Evolutionary conservation across 495 filamentous ascomycete genomes (phyloP).

Genomic region (Penicillium subrubescens): DNA sequence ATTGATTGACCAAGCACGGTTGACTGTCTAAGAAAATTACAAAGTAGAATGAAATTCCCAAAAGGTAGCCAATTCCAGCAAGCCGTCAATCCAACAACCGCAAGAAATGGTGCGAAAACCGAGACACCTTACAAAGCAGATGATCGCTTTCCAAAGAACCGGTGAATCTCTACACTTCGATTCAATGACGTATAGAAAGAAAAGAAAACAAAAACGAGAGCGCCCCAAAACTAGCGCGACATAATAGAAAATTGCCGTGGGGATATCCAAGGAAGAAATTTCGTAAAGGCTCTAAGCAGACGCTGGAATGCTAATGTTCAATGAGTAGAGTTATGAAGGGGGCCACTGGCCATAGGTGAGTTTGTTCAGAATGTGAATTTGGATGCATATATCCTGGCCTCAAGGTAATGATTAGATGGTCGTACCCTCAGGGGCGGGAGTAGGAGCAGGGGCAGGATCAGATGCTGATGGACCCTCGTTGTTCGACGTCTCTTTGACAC

Average conservation of each 20-base stretch:
- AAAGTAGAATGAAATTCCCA: background rate
- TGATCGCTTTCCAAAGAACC: background rate
- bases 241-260: constrained; percentile 27
- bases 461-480: constrained; percentile 12
- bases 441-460: constrained; percentile 21
- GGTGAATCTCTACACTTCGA: constrained; percentile 9
- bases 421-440: constrained; percentile 24
- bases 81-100: background rate
- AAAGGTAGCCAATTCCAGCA: background rate
- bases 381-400: constrained; percentile 1
- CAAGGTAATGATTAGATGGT: constrained; percentile 16
- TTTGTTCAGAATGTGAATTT: constrained; percentile 3
- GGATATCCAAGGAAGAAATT: constrained; percentile 40
- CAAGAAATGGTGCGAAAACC: background rate
- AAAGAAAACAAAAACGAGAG: constrained; percentile 13
- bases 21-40: background rate
- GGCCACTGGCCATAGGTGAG: background rate
- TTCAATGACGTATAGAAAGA: constrained; percentile 11
- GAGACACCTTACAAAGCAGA: background rate
- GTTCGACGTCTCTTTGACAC: constrained; percentile 51
- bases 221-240: constrained; percentile 4
- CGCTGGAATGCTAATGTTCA: constrained; percentile 44
- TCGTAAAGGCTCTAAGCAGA: constrained; percentile 37
- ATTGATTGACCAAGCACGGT: background rate
- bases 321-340: constrained; percentile 16